Evolutionary conservation across 1,284 basidiomycete species (phyloP).

Genomic region (Apiotrichum porosum): DNA sequence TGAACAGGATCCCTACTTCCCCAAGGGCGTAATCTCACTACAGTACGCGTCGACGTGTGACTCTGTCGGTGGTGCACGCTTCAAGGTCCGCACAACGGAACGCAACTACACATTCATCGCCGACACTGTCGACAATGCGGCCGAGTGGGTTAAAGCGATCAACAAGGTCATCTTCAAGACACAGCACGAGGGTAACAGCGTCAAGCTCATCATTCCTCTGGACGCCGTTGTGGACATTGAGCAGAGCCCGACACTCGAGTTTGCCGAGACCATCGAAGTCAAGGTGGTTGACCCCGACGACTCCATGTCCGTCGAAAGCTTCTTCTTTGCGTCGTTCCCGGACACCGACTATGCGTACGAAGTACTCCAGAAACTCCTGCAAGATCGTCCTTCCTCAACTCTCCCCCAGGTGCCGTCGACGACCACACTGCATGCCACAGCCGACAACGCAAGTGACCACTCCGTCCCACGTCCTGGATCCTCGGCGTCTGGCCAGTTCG

Average conservation of each 20-base stretch:
- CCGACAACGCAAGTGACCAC: conserved; percentile 48
- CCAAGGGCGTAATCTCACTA: conserved; percentile 87
- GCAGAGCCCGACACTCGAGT: conserved; percentile 79
- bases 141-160: conserved; percentile 91
- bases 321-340: conserved; percentile 77
- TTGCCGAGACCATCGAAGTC: conserved; percentile 84
- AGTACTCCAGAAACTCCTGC: conserved; percentile 69
- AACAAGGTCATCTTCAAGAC: conserved; percentile 84
- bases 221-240: conserved; percentile 84
- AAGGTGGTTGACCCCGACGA: conserved; percentile 81
- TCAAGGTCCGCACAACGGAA: conserved; percentile 74
- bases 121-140: conserved; percentile 71
- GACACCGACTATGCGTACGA: conserved; percentile 69
- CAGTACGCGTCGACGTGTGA: conserved; percentile 89
- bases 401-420: conserved; percentile 28
- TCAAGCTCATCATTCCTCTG: conserved; percentile 93
- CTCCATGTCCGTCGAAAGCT: conserved; percentile 72
- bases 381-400: conserved; percentile 50
- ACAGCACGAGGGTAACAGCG: conserved; percentile 90
- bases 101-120: conserved; percentile 67
- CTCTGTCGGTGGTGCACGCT: conserved; percentile 63
- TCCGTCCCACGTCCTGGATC: conserved; percentile 54
- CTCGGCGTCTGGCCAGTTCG: conserved; percentile 21
- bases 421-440: background rate
- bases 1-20: conserved; percentile 85